A percentile compares a stretch with the other conserved stretches of the same genome.
Conservation (phyloP, 257 asterid species). For the Dorcoceras hygrometricum region DNA sequence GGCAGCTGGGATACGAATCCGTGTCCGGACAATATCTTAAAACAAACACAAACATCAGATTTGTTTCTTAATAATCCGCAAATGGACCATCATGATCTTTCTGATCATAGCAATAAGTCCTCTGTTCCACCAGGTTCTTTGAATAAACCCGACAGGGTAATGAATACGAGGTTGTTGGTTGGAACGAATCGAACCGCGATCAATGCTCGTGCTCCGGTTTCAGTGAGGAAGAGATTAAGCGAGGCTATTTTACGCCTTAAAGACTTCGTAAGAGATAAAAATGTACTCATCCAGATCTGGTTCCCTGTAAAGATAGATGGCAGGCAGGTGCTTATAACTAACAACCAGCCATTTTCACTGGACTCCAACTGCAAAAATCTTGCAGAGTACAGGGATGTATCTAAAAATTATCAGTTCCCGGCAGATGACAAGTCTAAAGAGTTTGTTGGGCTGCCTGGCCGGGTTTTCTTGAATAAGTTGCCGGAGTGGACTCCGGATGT, state of each 20-base stretch:
- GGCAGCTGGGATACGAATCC: conserved; percentile 22
- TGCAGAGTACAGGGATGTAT: conserved; percentile 50
- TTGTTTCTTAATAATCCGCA: conserved; percentile 20
- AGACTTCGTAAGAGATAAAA: conserved; percentile 42
- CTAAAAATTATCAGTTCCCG: conserved; percentile 48
- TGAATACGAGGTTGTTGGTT: conserved; percentile 50
- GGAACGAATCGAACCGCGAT: conserved; percentile 35
- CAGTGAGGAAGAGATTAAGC: conserved; percentile 44
- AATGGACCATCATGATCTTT: conserved; percentile 32
- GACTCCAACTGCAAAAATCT: conserved; percentile 51
- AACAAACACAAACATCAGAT: conserved; percentile 31
- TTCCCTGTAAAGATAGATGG: conserved; percentile 62
- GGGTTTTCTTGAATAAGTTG: conserved; percentile 69
- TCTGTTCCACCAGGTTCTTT: conserved; percentile 31
- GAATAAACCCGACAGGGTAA: conserved; percentile 33
- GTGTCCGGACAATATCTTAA: conserved; percentile 29
- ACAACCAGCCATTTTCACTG: conserved; percentile 54
- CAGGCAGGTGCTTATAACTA: conserved; percentile 55
- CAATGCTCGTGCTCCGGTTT: conserved; percentile 32
- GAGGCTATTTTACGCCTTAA: conserved; percentile 58
- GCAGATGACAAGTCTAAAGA: conserved; percentile 57
- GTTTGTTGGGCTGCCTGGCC: conserved; percentile 58
- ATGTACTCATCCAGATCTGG: conserved; percentile 74
- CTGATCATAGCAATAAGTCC: conserved; percentile 30
- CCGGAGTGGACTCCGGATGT: conserved; percentile 88